These are phyloP conservation scores for Xanthoconium separans DNA, from an alignment of 1,284 basidiomycete genomes.

Conservation along the genomic window DNA sequence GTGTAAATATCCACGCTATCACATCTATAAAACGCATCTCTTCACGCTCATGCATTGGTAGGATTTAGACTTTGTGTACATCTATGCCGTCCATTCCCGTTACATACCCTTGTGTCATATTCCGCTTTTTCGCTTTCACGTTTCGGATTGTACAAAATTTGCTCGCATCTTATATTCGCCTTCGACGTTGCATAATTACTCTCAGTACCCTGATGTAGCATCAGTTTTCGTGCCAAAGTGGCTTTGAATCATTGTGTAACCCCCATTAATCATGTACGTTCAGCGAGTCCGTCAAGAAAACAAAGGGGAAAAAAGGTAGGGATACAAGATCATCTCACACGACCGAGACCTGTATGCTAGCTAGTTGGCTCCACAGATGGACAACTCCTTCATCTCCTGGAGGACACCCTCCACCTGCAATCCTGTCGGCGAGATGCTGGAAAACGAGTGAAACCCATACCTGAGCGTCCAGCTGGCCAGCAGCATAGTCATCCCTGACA, in stretches of 20 bases:
- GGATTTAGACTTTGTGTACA: constrained; percentile 26
- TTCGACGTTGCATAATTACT: constrained; percentile 16
- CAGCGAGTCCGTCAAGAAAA: not conserved
- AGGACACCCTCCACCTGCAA: constrained; percentile 82
- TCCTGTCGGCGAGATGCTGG: constrained; percentile 2
- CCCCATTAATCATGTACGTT: constrained; percentile 9
- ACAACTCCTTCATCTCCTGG: constrained; percentile 95
- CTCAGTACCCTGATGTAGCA: constrained; percentile 19
- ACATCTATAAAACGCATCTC: constrained; percentile 13
- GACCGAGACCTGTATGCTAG: not conserved
- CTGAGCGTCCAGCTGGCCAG: constrained; percentile 93
- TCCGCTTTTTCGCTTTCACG: constrained; percentile 10
- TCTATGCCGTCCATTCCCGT: constrained; percentile 13
- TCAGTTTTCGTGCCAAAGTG: constrained; percentile 9
- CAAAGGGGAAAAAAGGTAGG: not conserved
- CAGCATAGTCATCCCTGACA: constrained; percentile 95
- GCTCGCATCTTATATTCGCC: not conserved
- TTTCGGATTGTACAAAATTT: constrained; percentile 22
- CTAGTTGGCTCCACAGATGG: constrained; percentile 75
- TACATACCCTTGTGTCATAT: constrained; percentile 17
- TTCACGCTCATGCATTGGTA: constrained; percentile 19
- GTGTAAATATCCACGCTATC: not conserved
- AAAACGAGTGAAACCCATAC: constrained; percentile 38
- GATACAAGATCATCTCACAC: constrained; percentile 10
- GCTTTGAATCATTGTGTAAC: constrained; percentile 11